Evolutionary conservation across 2,329 filamentous ascomycete species (phyloP).

Genomic region (Xylaria multiplex): DNA sequence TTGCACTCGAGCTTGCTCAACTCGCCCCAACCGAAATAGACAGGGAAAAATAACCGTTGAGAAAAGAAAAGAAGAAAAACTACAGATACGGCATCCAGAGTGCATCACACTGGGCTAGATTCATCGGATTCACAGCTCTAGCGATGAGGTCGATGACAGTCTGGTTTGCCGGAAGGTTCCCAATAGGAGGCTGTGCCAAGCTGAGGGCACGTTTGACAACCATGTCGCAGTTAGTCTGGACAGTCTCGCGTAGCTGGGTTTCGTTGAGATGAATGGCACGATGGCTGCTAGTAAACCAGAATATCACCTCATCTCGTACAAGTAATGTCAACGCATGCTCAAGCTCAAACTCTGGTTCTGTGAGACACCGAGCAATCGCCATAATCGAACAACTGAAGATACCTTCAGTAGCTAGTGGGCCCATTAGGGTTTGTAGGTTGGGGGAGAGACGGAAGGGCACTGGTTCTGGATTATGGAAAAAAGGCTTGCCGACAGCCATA

Average conservation of each 20-base stretch:
- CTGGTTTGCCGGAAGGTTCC: constrained; percentile 92
- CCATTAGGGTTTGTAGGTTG: constrained; percentile 95
- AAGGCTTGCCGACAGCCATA: constrained; percentile 83
- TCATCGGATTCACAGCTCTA: constrained; percentile 91
- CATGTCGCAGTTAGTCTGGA: constrained; percentile 86
- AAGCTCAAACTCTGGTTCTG: constrained; percentile 88
- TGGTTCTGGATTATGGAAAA: constrained; percentile 94
- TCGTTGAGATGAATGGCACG: constrained; percentile 69
- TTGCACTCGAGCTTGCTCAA: background rate
- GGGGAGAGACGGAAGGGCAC: constrained; percentile 98
- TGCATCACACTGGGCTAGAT: constrained; percentile 86
- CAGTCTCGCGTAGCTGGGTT: constrained; percentile 78
- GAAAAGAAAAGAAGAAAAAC: constrained; percentile 33
- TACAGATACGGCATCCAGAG: constrained; percentile 98
- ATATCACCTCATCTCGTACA: constrained; percentile 97
- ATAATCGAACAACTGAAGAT: constrained; percentile 96
- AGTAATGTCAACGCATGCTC: constrained; percentile 95
- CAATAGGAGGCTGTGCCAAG: constrained; percentile 79
- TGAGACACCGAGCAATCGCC: constrained; percentile 94
- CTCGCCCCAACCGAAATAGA: background rate
- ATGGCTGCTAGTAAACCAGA: constrained; percentile 89
- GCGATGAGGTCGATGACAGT: constrained; percentile 94
- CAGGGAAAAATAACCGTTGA: background rate
- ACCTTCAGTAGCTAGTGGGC: constrained; percentile 92
- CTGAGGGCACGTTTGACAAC: constrained; percentile 91